Percentiles rank a stretch among this genome's conserved stretches.
These are phyloP conservation scores for Pleurotus platypus DNA, from an alignment of 768 basidiomycete species.

Conservation along the genomic window DNA sequence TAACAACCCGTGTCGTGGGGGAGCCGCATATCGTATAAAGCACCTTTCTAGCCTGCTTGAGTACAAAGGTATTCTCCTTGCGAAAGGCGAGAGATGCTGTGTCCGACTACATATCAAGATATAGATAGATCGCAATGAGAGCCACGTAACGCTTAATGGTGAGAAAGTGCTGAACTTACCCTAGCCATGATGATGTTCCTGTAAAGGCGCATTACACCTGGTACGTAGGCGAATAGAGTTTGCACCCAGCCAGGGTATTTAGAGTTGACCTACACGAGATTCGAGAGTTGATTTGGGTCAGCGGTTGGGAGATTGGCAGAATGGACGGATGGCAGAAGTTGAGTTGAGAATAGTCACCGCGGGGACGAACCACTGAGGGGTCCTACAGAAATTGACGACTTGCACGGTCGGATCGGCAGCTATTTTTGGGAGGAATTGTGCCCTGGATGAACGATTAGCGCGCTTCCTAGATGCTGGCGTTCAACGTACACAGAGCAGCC, in stretches of 20 bases:
- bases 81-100: constrained; percentile 27
- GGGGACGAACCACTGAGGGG: constrained; percentile 54
- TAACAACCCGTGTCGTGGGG: background rate
- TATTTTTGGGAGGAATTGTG: constrained; percentile 58
- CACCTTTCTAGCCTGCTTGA: constrained; percentile 27
- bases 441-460: constrained; percentile 28
- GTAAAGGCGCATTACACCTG: constrained; percentile 44
- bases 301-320: no score
- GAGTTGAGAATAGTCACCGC: constrained; percentile 32
- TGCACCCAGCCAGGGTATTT: constrained; percentile 40
- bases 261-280: constrained; percentile 28
- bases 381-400: constrained; percentile 57
- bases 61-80: constrained; percentile 31
- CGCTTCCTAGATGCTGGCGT: constrained; percentile 11
- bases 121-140: background rate
- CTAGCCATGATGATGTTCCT: constrained; percentile 43
- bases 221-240: constrained; percentile 54
- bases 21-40: background rate
- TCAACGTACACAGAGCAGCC: constrained; percentile 52
- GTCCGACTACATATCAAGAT: background rate
- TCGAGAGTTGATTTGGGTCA: background rate
- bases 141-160: background rate
- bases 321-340: background rate
- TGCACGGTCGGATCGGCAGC: constrained; percentile 43
- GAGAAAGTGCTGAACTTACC: constrained; percentile 24